Percentiles rank a stretch among this genome's conserved stretches.
Conservation (phyloP, 768 basidiomycete species). For the Trichaptum fuscoviolaceum region DNA sequence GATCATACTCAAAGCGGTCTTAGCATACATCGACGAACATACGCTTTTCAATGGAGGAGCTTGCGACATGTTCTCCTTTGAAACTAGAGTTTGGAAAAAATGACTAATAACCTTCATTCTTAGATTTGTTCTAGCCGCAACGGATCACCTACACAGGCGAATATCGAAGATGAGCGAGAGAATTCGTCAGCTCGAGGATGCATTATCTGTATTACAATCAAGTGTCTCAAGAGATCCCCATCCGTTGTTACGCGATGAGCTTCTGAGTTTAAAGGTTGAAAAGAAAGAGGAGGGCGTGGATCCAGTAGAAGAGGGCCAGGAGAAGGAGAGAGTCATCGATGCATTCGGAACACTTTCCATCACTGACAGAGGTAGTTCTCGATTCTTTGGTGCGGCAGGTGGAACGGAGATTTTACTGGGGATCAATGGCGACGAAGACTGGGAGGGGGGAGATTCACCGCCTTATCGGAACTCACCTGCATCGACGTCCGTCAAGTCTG, state of each 20-base stretch:
- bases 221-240: constrained; percentile 42
- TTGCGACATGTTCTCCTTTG: no score
- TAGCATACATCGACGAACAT: no score
- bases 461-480: neutral
- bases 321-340: constrained; percentile 29
- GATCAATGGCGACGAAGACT: constrained; percentile 2
- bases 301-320: constrained; percentile 22
- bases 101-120: constrained; percentile 3
- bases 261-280: constrained; percentile 58
- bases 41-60: no score
- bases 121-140: constrained; percentile 65
- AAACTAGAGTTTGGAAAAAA: neutral
- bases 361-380: constrained; percentile 62
- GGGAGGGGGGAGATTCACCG: neutral
- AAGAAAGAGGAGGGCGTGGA: constrained; percentile 62
- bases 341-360: constrained; percentile 55
- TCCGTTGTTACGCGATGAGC: constrained; percentile 53
- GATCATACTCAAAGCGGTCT: no score
- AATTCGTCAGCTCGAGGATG: constrained; percentile 60
- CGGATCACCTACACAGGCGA: constrained; percentile 60
- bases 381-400: constrained; percentile 59
- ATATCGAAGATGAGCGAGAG: constrained; percentile 57
- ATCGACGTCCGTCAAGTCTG: neutral
- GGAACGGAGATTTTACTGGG: constrained; percentile 49
- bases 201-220: constrained; percentile 41